phyloP scores from a whole-genome alignment of 2,329 filamentous ascomycete genomes.

The Venturia pyrina region DNA sequence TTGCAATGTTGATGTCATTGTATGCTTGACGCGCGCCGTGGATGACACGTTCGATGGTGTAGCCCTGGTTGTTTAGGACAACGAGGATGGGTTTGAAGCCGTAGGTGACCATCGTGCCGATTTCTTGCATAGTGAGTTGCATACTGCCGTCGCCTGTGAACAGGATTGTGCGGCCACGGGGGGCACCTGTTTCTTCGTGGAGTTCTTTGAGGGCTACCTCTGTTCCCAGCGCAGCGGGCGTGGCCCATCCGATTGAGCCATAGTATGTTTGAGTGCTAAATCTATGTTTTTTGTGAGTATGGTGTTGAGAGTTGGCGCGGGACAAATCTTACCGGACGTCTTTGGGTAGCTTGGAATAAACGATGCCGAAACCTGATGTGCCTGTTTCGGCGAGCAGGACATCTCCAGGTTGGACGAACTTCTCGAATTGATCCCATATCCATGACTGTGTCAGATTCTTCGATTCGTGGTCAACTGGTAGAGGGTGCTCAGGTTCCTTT shows the following conservation, averaged over 20 bases:
- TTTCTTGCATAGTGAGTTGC: conserved; percentile 56
- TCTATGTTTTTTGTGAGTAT: background rate
- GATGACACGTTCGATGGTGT: conserved; percentile 38
- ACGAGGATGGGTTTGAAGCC: conserved; percentile 29
- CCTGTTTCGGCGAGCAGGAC: conserved; percentile 33
- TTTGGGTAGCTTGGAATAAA: conserved; percentile 23
- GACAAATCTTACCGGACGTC: conserved; percentile 15
- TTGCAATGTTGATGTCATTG: conserved; percentile 30
- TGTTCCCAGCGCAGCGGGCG: conserved; percentile 31
- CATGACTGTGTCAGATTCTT: conserved; percentile 33
- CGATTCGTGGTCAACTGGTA: conserved; percentile 17
- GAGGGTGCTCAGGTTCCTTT: conserved; percentile 7
- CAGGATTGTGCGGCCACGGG: conserved; percentile 38
- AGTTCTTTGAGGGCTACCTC: conserved; percentile 42
- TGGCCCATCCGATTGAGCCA: conserved; percentile 25
- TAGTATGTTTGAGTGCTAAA: conserved; percentile 3
- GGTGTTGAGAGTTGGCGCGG: background rate
- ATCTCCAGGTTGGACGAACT: conserved; percentile 28
- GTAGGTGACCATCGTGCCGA: conserved; percentile 49
- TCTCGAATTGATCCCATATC: conserved; percentile 32
- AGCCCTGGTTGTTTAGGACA: conserved; percentile 37
- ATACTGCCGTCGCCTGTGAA: conserved; percentile 56
- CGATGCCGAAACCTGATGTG: conserved; percentile 30
- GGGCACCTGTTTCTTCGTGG: conserved; percentile 15
- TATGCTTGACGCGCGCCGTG: conserved; percentile 33